Percentiles rank a stretch among this genome's conserved stretches.
phyloP scores from a whole-genome alignment of 768 basidiomycete species.

The Pholiota microspora region DNA sequence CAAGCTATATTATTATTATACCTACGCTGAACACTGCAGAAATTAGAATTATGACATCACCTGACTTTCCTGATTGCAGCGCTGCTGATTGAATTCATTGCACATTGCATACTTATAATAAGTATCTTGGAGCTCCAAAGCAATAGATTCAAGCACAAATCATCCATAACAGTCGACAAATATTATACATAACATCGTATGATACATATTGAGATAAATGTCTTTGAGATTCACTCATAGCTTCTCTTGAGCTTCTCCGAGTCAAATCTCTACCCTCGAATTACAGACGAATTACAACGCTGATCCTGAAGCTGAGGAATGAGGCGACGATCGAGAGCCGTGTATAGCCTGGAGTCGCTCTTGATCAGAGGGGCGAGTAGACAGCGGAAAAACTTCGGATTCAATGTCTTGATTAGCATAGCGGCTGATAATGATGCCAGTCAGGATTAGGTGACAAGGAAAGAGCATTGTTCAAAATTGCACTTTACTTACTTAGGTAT shows the following conservation, averaged over 20 bases:
- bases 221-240: neutral
- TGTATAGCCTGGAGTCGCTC: neutral
- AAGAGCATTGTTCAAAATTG: no score
- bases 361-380: neutral
- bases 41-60: neutral
- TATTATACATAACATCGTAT: neutral
- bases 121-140: no score
- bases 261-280: neutral
- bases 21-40: neutral
- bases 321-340: neutral
- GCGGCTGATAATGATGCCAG: neutral
- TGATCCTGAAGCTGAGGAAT: neutral
- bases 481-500: neutral
- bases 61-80: neutral
- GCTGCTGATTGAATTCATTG: no score
- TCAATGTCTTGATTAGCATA: neutral
- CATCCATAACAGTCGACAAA: no score
- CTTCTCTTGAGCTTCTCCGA: neutral
- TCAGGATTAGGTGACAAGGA: neutral
- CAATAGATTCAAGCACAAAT: no score
- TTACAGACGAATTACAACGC: neutral
- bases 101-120: no score
- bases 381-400: neutral
- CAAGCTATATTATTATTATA: neutral
- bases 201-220: neutral